phyloP scores from a whole-genome alignment of 2,329 filamentous ascomycete genomes.

The Alternaria angustiovoidea region DNA sequence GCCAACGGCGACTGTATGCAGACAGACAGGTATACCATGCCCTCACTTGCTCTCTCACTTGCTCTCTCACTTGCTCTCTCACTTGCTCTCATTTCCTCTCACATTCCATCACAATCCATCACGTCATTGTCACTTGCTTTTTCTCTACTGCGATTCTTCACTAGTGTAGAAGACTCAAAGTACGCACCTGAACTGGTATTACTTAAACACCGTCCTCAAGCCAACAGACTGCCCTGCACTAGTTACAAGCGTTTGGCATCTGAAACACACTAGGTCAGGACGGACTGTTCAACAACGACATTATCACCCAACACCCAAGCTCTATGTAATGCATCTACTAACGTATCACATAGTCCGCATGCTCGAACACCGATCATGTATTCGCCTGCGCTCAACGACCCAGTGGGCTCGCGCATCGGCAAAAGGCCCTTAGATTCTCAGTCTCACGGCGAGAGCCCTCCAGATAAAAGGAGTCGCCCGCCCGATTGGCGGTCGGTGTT shows the following conservation, averaged over 20 bases:
- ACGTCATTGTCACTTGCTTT: not conserved
- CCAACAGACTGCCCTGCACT: not conserved
- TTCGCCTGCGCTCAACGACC: not conserved
- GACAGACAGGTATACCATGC: not conserved
- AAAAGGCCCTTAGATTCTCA: slow-evolving; percentile 25
- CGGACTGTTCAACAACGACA: not conserved
- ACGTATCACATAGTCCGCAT: not conserved
- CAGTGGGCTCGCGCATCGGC: slow-evolving; percentile 17
- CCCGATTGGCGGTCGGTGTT: not conserved
- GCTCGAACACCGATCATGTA: not conserved
- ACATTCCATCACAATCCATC: no score
- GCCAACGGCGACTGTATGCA: not conserved
- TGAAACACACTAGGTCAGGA: not conserved
- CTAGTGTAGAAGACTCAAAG: not conserved
- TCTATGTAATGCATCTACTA: not conserved
- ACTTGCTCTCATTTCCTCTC: no score
- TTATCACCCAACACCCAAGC: not conserved
- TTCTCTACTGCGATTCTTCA: not conserved
- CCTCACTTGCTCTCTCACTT: not conserved
- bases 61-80: not conserved
- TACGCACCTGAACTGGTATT: not conserved
- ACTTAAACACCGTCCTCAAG: not conserved
- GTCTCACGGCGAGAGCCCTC: slow-evolving; percentile 30
- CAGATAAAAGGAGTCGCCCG: slow-evolving; percentile 25
- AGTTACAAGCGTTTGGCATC: not conserved